Percentiles rank a stretch among this genome's conserved stretches.
phyloP scores from a whole-genome alignment of 805 yeast genomes.

The Millerago galiae region DNA sequence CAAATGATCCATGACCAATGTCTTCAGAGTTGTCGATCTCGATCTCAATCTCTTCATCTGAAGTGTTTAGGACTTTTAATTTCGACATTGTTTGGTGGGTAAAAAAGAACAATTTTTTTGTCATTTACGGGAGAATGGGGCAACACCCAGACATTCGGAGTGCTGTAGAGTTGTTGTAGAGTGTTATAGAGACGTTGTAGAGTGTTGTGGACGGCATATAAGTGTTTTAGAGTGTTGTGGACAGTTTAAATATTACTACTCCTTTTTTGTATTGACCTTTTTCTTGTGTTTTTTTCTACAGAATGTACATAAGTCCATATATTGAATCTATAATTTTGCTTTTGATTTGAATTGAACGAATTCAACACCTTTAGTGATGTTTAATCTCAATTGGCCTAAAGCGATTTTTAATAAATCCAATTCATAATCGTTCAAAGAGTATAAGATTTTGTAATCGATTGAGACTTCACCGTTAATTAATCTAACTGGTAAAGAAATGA shows the following conservation, averaged over 20 bases:
- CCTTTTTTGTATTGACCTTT: too few relatives aligned
- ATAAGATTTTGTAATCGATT: slow-evolving; percentile 48
- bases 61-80: slow-evolving; percentile 10
- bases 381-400: slow-evolving; percentile 45
- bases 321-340: too few relatives aligned
- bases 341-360: slow-evolving; percentile 34
- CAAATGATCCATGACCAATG: slow-evolving; percentile 99
- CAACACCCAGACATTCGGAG: neutral
- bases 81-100: neutral
- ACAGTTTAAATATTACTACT: too few relatives aligned
- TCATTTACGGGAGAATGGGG: neutral
- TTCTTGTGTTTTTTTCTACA: too few relatives aligned
- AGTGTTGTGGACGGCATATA: too few relatives aligned
- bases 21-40: slow-evolving; percentile 78
- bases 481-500: slow-evolving; percentile 58
- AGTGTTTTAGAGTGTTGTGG: too few relatives aligned
- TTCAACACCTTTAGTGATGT: slow-evolving; percentile 52
- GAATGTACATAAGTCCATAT: too few relatives aligned
- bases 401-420: slow-evolving; percentile 49
- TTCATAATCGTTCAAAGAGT: slow-evolving; percentile 45
- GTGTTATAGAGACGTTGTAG: too few relatives aligned
- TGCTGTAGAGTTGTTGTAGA: too few relatives aligned
- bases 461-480: slow-evolving; percentile 51
- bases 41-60: slow-evolving; percentile 34
- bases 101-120: neutral